Evolutionary conservation across 2,329 filamentous ascomycete genomes (phyloP), one percentile per base, ranked within the genome.

Genomic region (Coniella lustricola): DNA sequence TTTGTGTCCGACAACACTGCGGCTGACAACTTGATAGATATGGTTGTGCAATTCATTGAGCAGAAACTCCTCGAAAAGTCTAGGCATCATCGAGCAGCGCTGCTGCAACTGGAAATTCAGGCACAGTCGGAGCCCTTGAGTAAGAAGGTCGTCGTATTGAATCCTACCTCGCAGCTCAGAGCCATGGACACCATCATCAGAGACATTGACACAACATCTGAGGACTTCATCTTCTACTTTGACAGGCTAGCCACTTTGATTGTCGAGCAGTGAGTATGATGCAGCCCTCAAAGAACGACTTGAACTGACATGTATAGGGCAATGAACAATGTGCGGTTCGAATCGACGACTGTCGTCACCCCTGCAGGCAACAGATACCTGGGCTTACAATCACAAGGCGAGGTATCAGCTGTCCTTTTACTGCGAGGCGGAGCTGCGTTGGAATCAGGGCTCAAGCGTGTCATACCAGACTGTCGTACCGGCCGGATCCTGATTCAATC

Each of bases 221-320:
- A 95, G 62, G 90, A 97, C 58, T 97, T 96, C 63, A 88, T 95
- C 54, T 97, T 97, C 67, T 97, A 97, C 67, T 96, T 97, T 65
- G 90, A 98, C 66, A 81, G 93, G 33, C 73, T 97, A 33, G 82
- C 87, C 2, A 81, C 86, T n/a, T 73, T 96, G 45, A 74, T 97
- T 21, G 79, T 97, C 40, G 91, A 97, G 65, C 72, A 82, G 79
- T 84, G 66, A 52, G 76, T 67, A 13, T 9, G 20, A 10, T 7
- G 3, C 17, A 29, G 17, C 22, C 12, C 22, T 31, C 3, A 3
- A 13, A 8, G 8, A 7, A 7, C 2, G 21, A 12, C 3, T 4
- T 34, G 40, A 33, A 29, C 33, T 31, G 18, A 42, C 7, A 8
- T 25, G 4, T n/a, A 35, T 35, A 88, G 85, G 61, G 87, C 87